These are phyloP conservation scores for Viola odorata DNA, from an alignment of 345 rosid genomes.

Conservation along the genomic window DNA sequence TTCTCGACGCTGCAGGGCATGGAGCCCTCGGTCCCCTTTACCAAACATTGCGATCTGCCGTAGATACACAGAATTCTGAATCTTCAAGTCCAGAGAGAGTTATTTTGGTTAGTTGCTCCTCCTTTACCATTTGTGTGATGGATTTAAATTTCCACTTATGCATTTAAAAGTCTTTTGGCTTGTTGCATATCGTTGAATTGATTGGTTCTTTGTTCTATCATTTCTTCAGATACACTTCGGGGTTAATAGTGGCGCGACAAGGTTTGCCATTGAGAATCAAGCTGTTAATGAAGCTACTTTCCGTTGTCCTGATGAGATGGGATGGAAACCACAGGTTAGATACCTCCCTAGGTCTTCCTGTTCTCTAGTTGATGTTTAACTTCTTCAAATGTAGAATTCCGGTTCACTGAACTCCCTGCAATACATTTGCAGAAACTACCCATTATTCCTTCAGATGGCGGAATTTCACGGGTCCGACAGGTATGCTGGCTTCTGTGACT, in stretches of 20 bases:
- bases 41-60: constrained; percentile 56
- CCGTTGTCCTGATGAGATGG: constrained; percentile 95
- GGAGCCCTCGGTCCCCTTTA: constrained; percentile 58
- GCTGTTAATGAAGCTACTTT: constrained; percentile 97
- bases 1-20: constrained; percentile 92
- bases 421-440: constrained; percentile 64
- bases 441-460: constrained; percentile 76
- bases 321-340: constrained; percentile 97
- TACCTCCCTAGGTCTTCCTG: neutral
- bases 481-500: constrained; percentile 30
- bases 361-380: neutral
- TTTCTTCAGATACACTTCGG: constrained; percentile 40
- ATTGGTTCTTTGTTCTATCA: neutral
- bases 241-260: constrained; percentile 90
- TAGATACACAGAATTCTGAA: constrained; percentile 40
- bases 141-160: no score
- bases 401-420: constrained; percentile 3
- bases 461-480: constrained; percentile 59
- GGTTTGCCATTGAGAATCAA: constrained; percentile 84
- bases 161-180: neutral
- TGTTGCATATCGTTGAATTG: neutral
- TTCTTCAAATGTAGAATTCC: neutral
- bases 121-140: no score
- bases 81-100: constrained; percentile 40
- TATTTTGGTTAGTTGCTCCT: constrained; percentile 61